Base-by-base conservation (phyloP, 345 rosid species). In the Streptanthus diversifolius region DNA sequence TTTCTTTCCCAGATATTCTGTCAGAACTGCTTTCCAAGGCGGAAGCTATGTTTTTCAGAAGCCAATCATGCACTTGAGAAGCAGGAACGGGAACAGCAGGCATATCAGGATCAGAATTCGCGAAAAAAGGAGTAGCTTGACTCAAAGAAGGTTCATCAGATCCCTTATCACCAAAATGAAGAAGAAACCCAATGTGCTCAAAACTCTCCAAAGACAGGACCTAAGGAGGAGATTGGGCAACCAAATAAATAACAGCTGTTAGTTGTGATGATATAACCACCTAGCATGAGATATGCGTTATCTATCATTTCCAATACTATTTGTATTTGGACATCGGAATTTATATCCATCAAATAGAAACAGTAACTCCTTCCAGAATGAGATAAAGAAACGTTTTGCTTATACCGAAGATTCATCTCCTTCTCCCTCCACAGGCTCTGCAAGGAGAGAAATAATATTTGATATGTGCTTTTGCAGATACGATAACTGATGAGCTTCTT, bases 401-500 rank as follows among this genome's bases (percentile, higher is more conserved):
- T 88, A 75, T 80, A 95, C 99, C 95, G 82, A 74, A 27, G 96
- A 84, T 41, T 90, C 96, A 66, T 86, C 91, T 10, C 88, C 92
- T 76, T 86, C 89, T 58, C 89, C 98, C 76, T 84, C 99, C 53
- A 82, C 84, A 30, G 95, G 85, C 74, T 95, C 97, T 19, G 91
- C 86, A 77, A 95, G 80, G 70, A 95, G 99, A 41, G 93, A 81
- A 35, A 92, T 68, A 71, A 95, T 89, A 80, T 89, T 95, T 51
- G 83, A 85, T 70, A 89, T 77, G 76, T 95, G 99, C 84, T 92
- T 95, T 77, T 92, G 96, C 37, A 95, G 85, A 85, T 95, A 92
- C 32, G 96, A 87, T 70, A 95, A 77, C 35, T 92, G 99, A 79
- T 92, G 99, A 81, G 90, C 87, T 86, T 92, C 99, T 82, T 95